Percentiles rank a stretch among this genome's conserved stretches.
phyloP scores from a whole-genome alignment of 306 rosid species.

The Dryas drummondii region DNA sequence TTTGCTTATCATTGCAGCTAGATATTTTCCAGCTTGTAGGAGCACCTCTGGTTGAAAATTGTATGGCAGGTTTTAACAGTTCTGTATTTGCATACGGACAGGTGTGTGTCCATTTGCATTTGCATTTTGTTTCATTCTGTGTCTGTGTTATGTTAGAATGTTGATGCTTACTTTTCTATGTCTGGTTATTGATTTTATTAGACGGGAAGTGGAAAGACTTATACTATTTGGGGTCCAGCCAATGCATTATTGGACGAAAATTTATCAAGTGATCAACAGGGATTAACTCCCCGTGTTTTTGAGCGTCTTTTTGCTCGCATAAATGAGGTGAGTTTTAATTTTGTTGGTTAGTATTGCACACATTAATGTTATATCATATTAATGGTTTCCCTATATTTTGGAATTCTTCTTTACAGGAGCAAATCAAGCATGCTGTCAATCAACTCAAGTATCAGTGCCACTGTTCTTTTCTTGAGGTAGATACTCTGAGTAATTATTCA shows the following conservation, averaged over 20 bases:
- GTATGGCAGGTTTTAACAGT: conserved; percentile 97
- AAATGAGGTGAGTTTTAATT: conserved; percentile 58
- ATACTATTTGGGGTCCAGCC: conserved; percentile 99
- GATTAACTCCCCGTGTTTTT: conserved; percentile 86
- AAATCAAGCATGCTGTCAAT: conserved; percentile 77
- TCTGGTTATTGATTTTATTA: conserved; percentile 28
- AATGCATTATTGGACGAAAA: conserved; percentile 69
- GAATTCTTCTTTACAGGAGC: conserved; percentile 58
- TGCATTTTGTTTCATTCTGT: background rate
- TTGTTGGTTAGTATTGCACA: conserved; percentile 2
- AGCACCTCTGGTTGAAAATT: conserved; percentile 85
- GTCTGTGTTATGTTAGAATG: background rate
- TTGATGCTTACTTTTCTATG: conserved; percentile 8
- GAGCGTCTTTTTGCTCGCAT: conserved; percentile 84
- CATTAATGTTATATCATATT: background rate
- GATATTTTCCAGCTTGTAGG: conserved; percentile 94
- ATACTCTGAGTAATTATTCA: conserved; percentile 10
- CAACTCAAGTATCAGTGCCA: conserved; percentile 86
- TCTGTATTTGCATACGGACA: conserved; percentile 99
- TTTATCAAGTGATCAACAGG: conserved; percentile 66
- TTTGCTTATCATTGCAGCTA: conserved; percentile 48
- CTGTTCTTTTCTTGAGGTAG: conserved; percentile 96
- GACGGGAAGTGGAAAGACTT: conserved; percentile 99
- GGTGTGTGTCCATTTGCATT: conserved; percentile 40
- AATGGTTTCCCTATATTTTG: conserved; percentile 21